Base-by-base conservation (phyloP, 192 early-diverging fungal genomes). In the Rhizoclosmatium sp. region DNA sequence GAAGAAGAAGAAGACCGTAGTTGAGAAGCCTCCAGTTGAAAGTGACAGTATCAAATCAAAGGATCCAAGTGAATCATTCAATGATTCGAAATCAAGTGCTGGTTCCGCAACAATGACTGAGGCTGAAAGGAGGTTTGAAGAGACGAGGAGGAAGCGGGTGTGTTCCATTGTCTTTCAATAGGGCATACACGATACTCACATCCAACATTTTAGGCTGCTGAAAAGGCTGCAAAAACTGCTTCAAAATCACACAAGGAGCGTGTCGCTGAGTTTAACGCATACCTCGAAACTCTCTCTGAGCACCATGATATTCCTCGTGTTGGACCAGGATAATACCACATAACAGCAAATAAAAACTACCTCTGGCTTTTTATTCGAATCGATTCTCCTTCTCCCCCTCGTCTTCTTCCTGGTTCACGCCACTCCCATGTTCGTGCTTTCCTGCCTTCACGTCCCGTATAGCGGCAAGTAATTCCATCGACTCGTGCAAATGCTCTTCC, bases 241-340 rank as follows among this genome's bases (percentile, higher is more conserved):
- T 69, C 82, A 61, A 89, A 89, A 77, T 93, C 92, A 10, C 93
- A 94, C 84, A 92, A 91, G 80, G 93, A 94, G 64, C 87, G 89
- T 49, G 93, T 94, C 4, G 79, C 88, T 72, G 93, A 94, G 47
- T 88, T 93, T 71, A 94, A 94, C 78, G 85, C 86, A 42, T 91
- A 93, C 71, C 84, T 94, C 19, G 92, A 92, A 71, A 82, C 88
- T 45, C 85, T 95, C 67, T 89, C 85, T 66, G 93, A 95, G 79
- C 93, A 94, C 84, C 91, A 94, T 84, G 93, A 95, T 78, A 93
- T 95, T 81, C 93, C 93, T 47, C 92, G 93, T 73, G 93, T 94
- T 68, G 91, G 92, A 78, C 92, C 92, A 45, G 92, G 93, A 84
- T 93, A 93, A 93, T 58, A 42, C 47, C 39, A 16, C 31, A 21